Evolutionary conservation across 441 rosid species (phyloP), one percentile per base, ranked within the genome.

Genomic region (Populus tomentosa): DNA sequence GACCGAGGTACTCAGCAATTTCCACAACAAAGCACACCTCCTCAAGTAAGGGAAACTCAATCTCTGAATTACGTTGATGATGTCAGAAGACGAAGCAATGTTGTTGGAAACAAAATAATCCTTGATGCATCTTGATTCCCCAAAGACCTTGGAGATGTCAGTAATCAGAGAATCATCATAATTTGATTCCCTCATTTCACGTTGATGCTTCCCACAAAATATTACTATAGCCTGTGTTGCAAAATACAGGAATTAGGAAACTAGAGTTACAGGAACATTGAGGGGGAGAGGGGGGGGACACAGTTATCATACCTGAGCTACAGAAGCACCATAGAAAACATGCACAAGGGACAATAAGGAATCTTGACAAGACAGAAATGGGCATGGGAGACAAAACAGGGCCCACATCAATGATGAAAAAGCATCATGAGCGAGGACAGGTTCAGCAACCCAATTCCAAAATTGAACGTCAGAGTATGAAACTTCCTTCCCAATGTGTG

Each of bases 321-420:
- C 67, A 77, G 92, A 83, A 82, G 94, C 98, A 74, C 80, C 76
- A 85, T 97, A 86, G 89, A 95, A 95, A 71, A 92, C 69, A 87
- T 95, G 99, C 82, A 97, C 89, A 77, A 95, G 93, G 75, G 97
- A 87, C 74, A 94, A 77, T 73, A 95, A 83, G 75, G 97, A 93
- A 70, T 93, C 94, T 83, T 90, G 82, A 75, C 99, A 92, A 21
- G 87, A 88, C 72, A 97, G 75, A 85, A 95, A 93, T 75, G 97
- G 98, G 75, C 70, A 83, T 59, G 99, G 99, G 81, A 97, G 99
- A 84, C 99, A 97, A 84, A 89, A 97, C 78, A 97, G 86, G 84
- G 89, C 85, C 99, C 99, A 97, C 96, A 95, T 95, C 86, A 97
- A 87, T 42, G 99, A 91, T 79, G 99, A 95, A 85, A 97, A 97